phyloP scores from a whole-genome alignment of 2,329 filamentous ascomycete genomes.

The Calonectria leucothoes region DNA sequence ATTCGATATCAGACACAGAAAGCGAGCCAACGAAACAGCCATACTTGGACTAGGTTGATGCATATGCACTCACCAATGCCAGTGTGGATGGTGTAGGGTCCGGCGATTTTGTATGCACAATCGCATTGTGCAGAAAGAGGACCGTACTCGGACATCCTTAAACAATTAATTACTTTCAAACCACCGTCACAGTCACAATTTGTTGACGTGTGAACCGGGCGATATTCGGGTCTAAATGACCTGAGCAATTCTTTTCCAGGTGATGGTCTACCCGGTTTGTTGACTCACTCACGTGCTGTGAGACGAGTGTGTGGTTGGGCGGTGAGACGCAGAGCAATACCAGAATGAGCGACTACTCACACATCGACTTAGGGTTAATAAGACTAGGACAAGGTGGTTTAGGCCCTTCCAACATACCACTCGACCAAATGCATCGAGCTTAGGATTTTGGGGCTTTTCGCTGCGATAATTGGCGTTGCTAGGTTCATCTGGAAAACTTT shows the following conservation, averaged over 20 bases:
- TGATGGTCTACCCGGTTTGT: neutral
- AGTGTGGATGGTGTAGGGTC: neutral
- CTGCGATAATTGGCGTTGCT: neutral
- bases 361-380: neutral
- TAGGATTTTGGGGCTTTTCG: neutral
- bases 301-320: neutral
- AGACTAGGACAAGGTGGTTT: neutral
- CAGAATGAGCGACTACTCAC: neutral
- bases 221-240: neutral
- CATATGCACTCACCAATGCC: neutral
- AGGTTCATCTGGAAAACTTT: neutral
- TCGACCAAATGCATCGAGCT: neutral
- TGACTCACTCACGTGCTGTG: neutral
- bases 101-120: neutral
- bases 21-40: no score
- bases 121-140: neutral
- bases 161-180: neutral
- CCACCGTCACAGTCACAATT: neutral
- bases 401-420: no score
- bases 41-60: neutral
- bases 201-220: neutral
- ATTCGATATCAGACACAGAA: neutral
- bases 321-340: neutral
- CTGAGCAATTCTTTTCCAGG: neutral
- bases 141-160: neutral